phyloP scores from a whole-genome alignment of 2,329 filamentous ascomycete species.

The Fusarium phyllophilum region DNA sequence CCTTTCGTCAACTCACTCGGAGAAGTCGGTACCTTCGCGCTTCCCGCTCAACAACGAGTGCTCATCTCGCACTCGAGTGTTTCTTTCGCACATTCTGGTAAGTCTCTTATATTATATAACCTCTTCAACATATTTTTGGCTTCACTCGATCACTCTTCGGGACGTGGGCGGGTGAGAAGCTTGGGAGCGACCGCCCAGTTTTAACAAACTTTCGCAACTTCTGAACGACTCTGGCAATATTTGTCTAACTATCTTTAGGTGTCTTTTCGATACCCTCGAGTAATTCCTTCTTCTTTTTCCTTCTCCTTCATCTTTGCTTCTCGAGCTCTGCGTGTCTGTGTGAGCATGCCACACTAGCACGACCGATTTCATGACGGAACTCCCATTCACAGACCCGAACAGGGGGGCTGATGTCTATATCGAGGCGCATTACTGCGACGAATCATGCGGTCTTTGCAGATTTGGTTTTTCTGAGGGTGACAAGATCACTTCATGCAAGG shows the following conservation, averaged over 20 bases:
- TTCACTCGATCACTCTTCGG: fast-evolving
- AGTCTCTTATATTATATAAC: not conserved
- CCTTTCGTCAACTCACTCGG: not conserved
- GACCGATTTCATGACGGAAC: not conserved
- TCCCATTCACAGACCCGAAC: not conserved
- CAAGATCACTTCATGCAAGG: too few species aligned
- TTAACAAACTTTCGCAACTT: not conserved
- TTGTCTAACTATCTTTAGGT: not conserved
- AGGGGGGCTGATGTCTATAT: fast-evolving
- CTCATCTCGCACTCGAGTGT: too few species aligned
- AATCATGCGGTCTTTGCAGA: too few species aligned
- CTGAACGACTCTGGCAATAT: too few species aligned
- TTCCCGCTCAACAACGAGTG: not conserved
- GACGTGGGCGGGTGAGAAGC: not conserved
- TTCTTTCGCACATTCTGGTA: not conserved
- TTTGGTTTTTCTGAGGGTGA: too few species aligned
- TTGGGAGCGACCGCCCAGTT: not conserved
- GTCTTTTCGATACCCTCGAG: not conserved
- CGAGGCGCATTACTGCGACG: too few species aligned
- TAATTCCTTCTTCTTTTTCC: not conserved
- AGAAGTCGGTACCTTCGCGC: not conserved
- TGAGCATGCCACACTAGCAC: not conserved
- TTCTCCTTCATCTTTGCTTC: not conserved
- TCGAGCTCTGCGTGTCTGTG: not conserved
- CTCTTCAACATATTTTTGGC: not conserved